Percentiles rank a stretch among this genome's conserved stretches.
phyloP scores from a whole-genome alignment of 1,139 yeast species.

The Sugiyamaella grinbergsii region DNA sequence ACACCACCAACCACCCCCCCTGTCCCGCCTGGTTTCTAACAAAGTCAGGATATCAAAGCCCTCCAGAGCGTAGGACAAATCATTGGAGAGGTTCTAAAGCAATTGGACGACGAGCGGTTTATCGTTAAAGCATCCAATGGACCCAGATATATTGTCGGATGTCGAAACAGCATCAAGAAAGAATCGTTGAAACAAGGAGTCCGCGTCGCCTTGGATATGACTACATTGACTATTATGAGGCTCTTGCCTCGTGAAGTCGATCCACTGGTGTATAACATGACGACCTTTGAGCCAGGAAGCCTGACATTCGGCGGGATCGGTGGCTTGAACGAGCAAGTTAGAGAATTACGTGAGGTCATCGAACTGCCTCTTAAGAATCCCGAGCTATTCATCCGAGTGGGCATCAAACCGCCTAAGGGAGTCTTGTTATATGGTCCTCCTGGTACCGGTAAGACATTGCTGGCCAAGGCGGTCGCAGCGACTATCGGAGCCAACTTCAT shows the following conservation, averaged over 20 bases:
- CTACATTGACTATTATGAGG: constrained; percentile 97
- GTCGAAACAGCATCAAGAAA: constrained; percentile 88
- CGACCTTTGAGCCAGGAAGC: constrained; percentile 96
- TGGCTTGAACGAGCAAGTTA: constrained; percentile 92
- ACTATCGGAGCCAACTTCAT: constrained; percentile 98
- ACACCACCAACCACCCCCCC: too few species aligned
- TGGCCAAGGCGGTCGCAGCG: constrained; percentile 98
- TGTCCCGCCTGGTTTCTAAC: neutral
- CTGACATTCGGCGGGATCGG: constrained; percentile 95
- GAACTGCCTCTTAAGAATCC: constrained; percentile 97
- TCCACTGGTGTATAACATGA: constrained; percentile 98
- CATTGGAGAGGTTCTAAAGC: constrained; percentile 96
- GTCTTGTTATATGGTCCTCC: constrained; percentile 98
- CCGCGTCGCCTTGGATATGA: constrained; percentile 95
- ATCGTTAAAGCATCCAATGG: constrained; percentile 98
- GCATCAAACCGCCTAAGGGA: constrained; percentile 98
- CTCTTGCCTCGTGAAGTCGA: constrained; percentile 97
- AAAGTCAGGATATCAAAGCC: constrained; percentile 74
- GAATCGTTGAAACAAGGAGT: constrained; percentile 88
- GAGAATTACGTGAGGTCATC: constrained; percentile 96
- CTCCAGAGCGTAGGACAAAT: constrained; percentile 97
- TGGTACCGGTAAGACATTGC: constrained; percentile 94
- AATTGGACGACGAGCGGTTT: constrained; percentile 83
- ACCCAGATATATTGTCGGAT: constrained; percentile 97
- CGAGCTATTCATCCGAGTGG: constrained; percentile 91